Base-by-base conservation (phyloP, 78 protist species). In the Acrasis kona region DNA sequence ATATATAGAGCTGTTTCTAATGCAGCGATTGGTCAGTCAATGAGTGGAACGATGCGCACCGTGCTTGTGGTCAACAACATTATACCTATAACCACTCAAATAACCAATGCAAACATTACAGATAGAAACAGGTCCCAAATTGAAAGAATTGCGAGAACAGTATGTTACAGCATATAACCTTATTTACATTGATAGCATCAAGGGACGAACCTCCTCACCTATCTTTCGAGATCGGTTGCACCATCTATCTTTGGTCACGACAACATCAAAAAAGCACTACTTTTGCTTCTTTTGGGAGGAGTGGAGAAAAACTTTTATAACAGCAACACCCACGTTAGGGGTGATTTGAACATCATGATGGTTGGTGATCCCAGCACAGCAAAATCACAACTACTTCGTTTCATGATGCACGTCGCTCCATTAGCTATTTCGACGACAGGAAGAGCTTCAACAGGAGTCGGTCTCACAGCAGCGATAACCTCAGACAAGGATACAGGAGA, bases 351-450 rank as follows among this genome's bases (percentile, higher is more conserved):
- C 87, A 34, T 97, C 3, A 72, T 97, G 30, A 78, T 98, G 84
- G 94, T 97, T 29, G 99, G 99, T 2, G 99, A 98, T 77, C 99
- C 99, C 3, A 92, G 98, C 0, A 93, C 98, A 0, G 99, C 99
- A 65, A 98, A 98, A 85, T 94, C 98, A 7, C 99, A 98, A 86
- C 40, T 96, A 5, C 89, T 96, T 1, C 92, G 99, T 12, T 95
- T 91, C 28, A 89, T 91, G 32, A 40, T 93, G 50, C 79, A 88
- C 73, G 71, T 82, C 9, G 99, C 99, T 0, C 98, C 99, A 29
- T 76, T 93, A 27, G 95, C 99, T 3, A 88, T 98, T 70, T 80
- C 84, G 39, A 98, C 99, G 8, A 97, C 98, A 1, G 99, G 99
- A 19, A 82, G 95, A 28, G 99, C 99, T n/a, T 87, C 99, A 0